phyloP scores from a whole-genome alignment of 139 green algal genomes.

The Chlamydomonas sp. region DNA sequence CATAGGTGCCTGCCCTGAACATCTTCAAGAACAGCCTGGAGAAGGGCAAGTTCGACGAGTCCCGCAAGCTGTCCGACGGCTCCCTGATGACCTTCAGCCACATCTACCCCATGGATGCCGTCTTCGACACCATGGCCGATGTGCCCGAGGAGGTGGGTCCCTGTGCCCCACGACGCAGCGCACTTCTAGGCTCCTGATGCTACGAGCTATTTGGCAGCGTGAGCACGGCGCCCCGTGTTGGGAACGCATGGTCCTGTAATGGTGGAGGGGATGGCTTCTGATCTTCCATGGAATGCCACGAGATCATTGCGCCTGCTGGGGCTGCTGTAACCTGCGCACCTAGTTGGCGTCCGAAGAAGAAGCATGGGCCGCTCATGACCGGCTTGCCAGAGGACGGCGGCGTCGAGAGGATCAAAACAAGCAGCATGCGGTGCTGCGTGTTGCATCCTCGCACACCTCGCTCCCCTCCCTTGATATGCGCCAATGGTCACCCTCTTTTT shows the following conservation, averaged over 20 bases:
- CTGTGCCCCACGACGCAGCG: background rate
- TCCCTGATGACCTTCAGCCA: constrained; percentile 94
- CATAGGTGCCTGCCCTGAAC: constrained; percentile 90
- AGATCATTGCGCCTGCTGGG: too few relatives aligned
- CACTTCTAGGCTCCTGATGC: background rate
- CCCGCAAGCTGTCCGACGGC: constrained; percentile 91
- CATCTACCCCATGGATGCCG: constrained; percentile 98
- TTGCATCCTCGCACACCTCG: too few relatives aligned
- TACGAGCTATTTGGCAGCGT: background rate
- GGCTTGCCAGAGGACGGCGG: too few relatives aligned
- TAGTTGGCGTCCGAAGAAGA: too few relatives aligned
- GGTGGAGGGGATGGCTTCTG: too few relatives aligned
- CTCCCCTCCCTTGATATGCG: too few relatives aligned
- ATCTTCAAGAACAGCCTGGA: constrained; percentile 95
- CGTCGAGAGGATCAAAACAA: too few relatives aligned
- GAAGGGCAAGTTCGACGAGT: constrained; percentile 97
- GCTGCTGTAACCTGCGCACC: too few relatives aligned
- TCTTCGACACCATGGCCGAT: constrained; percentile 93
- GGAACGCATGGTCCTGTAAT: background rate
- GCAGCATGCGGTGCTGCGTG: too few relatives aligned
- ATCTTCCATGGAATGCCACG: too few relatives aligned
- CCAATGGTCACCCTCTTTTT: too few relatives aligned
- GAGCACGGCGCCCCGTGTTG: background rate
- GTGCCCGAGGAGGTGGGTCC: constrained; percentile 93
- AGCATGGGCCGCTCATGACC: too few relatives aligned